Evolutionary conservation across 2,329 filamentous ascomycete genomes (phyloP), one percentile per base, ranked within the genome.

Genomic region (Colletotrichum eleusines): DNA sequence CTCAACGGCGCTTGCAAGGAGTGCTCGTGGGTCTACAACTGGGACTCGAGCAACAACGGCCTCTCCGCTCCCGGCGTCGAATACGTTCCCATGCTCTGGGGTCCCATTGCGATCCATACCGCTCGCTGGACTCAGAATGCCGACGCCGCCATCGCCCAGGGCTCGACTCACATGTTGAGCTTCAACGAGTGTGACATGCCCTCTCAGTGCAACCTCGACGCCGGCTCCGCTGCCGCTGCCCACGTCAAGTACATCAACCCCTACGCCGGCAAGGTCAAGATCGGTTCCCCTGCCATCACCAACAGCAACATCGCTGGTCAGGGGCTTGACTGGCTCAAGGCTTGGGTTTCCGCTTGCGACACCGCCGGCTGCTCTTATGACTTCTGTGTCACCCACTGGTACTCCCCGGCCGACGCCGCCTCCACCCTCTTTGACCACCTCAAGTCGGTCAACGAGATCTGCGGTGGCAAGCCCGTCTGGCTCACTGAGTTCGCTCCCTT

Each of bases 171-270:
- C 75, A 79, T 93, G 66, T 85, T 93, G 76, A 85, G 86, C 79
- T 92, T 92, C 87, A 94, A 94, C 85, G 91, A 94, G 84, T 89
- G 89, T 55, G 91, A 94, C 79, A 85, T 86, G 73, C 74, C 75
- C 16, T 77, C 77, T n/a, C 90, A 93, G 81, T 82, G 89, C 75
- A 88, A 90, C 83, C 78, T 91, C 78, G 78, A 80, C 31, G 81
- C 89, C n/a, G 75, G 75, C 7, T 77, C 76, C 1, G 89, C 89
- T 48, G 89, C 88, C n/a, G 48, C 78, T 1, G 80, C 80, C 35
- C 89, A 89, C 80, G 85, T 83, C 65, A 74, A 85, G 76, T 84
- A 83, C 78, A 84, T 92, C 83, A 86, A 87, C 81, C 83, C 84
- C 28, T 90, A 86, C 77, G 75, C 79, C n/a, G 84, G 82, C 77